Conservation (phyloP, 1,284 basidiomycete species). For the Irpex sp. region DNA sequence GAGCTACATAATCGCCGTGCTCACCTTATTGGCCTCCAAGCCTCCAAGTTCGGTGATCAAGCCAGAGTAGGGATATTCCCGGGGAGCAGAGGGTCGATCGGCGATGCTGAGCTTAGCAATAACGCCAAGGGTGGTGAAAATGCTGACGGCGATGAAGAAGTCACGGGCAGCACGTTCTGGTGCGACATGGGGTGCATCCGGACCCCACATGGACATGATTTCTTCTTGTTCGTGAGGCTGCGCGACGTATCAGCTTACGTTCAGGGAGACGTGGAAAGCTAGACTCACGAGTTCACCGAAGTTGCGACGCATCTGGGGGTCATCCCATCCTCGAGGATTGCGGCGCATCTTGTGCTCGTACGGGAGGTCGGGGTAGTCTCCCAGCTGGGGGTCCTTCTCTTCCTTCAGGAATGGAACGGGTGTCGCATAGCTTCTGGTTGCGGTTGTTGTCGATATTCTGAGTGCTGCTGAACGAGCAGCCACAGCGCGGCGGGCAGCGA, state of each 20-base stretch:
- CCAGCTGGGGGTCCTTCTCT: conserved; percentile 62
- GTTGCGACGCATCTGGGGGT: conserved; percentile 79
- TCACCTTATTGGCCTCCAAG: conserved; percentile 69
- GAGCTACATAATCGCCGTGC: not conserved
- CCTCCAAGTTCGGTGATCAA: conserved; percentile 73
- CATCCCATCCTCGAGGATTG: conserved; percentile 77
- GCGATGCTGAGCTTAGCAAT: conserved; percentile 52
- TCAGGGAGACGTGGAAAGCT: not conserved
- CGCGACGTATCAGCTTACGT: not conserved
- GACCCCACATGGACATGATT: conserved; percentile 84
- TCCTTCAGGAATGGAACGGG: conserved; percentile 21
- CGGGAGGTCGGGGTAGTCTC: conserved; percentile 77
- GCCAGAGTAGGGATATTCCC: conserved; percentile 72
- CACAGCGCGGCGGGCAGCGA: conserved; percentile 15
- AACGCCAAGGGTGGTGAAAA: conserved; percentile 58
- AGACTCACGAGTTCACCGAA: conserved; percentile 75
- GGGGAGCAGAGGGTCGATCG: conserved; percentile 57
- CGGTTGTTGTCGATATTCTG: conserved; percentile 12
- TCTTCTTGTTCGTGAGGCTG: conserved; percentile 86
- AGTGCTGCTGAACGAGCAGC: conserved; percentile 19
- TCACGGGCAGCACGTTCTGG: conserved; percentile 58
- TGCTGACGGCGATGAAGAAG: conserved; percentile 55
- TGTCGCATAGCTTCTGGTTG: conserved; percentile 23
- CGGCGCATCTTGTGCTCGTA: conserved; percentile 66
- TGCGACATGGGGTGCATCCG: conserved; percentile 62